Percentiles rank a stretch among this genome's conserved stretches.
Conservation (phyloP, 805 yeast species). For the Scheffersomyces spartinae region DNA sequence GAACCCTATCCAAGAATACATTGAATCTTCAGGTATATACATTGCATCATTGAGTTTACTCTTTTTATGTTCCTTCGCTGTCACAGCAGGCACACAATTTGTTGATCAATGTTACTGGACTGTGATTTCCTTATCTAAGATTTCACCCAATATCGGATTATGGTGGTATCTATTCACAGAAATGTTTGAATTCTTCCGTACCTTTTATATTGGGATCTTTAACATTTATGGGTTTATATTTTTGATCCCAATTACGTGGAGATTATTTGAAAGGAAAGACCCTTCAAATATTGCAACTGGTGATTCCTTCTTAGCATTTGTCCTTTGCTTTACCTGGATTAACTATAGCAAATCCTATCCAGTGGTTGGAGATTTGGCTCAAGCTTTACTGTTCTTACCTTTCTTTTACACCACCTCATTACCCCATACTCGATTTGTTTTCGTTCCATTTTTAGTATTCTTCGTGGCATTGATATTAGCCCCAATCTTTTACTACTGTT, state of each 20-base stretch:
- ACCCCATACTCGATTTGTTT: conserved; percentile 35
- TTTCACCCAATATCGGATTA: conserved; percentile 82
- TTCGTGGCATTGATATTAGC: conserved; percentile 48
- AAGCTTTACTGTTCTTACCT: conserved; percentile 25
- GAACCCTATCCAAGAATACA: no score
- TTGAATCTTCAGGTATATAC: no score
- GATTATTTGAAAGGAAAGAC: conserved; percentile 35
- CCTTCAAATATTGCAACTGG: conserved; percentile 9
- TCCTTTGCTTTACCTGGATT: conserved; percentile 29
- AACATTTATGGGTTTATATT: conserved; percentile 61
- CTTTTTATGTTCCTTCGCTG: conserved; percentile 13
- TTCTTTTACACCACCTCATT: conserved; percentile 36
- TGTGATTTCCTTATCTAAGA: conserved; percentile 48
- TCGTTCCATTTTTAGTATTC: conserved; percentile 36
- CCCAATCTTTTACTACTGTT: conserved; percentile 84
- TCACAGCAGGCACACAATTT: conserved; percentile 17
- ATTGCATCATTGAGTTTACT: conserved; percentile 10
- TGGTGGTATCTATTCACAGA: conserved; percentile 99
- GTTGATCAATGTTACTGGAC: conserved; percentile 37
- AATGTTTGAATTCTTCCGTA: conserved; percentile 80
- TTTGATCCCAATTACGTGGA: conserved; percentile 60
- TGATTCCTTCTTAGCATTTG: conserved; percentile 49
- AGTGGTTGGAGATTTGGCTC: conserved; percentile 62
- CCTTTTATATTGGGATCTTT: conserved; percentile 76
- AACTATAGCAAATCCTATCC: conserved; percentile 79